Conservation (phyloP, 2,329 filamentous ascomycete genomes). For the Rhynchosporium agropyri region DNA sequence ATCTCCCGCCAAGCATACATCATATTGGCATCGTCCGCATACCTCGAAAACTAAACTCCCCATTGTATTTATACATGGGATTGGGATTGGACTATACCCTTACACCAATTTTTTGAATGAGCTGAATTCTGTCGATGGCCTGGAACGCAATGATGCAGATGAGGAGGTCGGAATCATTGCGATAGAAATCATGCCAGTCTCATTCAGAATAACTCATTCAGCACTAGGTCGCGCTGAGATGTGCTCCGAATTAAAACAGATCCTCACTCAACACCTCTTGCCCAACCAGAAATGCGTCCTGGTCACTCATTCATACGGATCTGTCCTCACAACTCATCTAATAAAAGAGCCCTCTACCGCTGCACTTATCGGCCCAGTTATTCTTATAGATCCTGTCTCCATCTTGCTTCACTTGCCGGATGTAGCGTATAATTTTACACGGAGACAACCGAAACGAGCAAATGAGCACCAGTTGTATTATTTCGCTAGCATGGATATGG, state of each 20-base stretch:
- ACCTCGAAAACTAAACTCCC: slow-evolving; percentile 59
- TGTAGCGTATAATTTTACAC: slow-evolving; percentile 64
- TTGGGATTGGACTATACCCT: slow-evolving; percentile 61
- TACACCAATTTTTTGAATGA: slow-evolving; percentile 58
- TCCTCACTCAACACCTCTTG: slow-evolving; percentile 54
- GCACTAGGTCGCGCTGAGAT: slow-evolving; percentile 53
- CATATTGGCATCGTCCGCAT: slow-evolving; percentile 64
- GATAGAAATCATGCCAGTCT: slow-evolving; percentile 60
- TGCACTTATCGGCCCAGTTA: slow-evolving; percentile 50
- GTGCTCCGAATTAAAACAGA: slow-evolving; percentile 53
- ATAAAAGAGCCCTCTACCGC: slow-evolving; percentile 49
- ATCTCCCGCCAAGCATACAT: slow-evolving; percentile 52
- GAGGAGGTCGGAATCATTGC: slow-evolving; percentile 60
- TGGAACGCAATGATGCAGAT: slow-evolving; percentile 42
- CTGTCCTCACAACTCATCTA: slow-evolving; percentile 58
- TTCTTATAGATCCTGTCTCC: slow-evolving; percentile 63
- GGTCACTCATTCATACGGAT: slow-evolving; percentile 56
- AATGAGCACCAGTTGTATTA: slow-evolving; percentile 63
- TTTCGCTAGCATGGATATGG: slow-evolving; percentile 61
- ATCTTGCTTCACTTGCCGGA: slow-evolving; percentile 63
- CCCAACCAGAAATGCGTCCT: slow-evolving; percentile 53
- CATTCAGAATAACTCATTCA: slow-evolving; percentile 56
- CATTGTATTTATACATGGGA: slow-evolving; percentile 65
- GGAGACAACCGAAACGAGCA: slow-evolving; percentile 48
- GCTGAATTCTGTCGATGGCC: slow-evolving; percentile 47